Percentiles rank a stretch among this genome's conserved stretches.
Evolutionary conservation across 2,329 filamentous ascomycete genomes (phyloP).

Genomic region (Neocatenulostroma microsporum): DNA sequence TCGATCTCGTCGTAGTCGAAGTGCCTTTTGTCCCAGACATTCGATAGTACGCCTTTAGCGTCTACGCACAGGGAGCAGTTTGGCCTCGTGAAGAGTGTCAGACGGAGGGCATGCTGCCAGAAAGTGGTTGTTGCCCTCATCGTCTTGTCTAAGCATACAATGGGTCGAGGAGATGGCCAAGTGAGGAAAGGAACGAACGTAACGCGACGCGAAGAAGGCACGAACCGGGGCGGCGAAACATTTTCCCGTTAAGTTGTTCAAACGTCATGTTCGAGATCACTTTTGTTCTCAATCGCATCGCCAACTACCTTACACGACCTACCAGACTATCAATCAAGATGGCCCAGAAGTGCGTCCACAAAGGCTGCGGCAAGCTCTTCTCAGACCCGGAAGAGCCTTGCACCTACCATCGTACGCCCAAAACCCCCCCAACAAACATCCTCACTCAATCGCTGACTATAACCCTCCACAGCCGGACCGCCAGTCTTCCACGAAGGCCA

Average conservation of each 20-base stretch:
- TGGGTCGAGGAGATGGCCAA: no score
- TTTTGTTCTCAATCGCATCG: no score
- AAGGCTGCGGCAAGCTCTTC: slow-evolving; percentile 86
- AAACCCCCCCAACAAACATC: no score
- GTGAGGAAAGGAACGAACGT: no score
- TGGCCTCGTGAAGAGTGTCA: slow-evolving; percentile 67
- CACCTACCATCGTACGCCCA: slow-evolving; percentile 72
- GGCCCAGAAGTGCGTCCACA: slow-evolving; percentile 87
- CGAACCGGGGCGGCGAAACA: no score
- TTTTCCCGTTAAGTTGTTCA: no score
- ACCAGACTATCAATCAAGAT: no score
- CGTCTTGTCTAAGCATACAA: no score
- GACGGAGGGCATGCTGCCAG: slow-evolving; percentile 16
- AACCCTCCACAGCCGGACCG: slow-evolving; percentile 13
- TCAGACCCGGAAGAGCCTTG: slow-evolving; percentile 76
- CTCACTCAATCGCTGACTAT: slow-evolving; percentile 9
- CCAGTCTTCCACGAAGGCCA: slow-evolving; percentile 97
- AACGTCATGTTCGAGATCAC: no score
- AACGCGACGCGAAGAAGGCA: no score
- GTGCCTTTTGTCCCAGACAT: slow-evolving; percentile 58
- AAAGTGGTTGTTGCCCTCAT: slow-evolving; percentile 15
- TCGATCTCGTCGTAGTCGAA: slow-evolving; percentile 64
- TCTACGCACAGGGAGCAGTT: slow-evolving; percentile 64
- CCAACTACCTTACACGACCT: no score
- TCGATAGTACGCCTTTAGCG: slow-evolving; percentile 59